Percentiles rank a stretch among this genome's conserved stretches.
Conservation (phyloP, 139 green algal species). For the Penium margaritaceum region DNA sequence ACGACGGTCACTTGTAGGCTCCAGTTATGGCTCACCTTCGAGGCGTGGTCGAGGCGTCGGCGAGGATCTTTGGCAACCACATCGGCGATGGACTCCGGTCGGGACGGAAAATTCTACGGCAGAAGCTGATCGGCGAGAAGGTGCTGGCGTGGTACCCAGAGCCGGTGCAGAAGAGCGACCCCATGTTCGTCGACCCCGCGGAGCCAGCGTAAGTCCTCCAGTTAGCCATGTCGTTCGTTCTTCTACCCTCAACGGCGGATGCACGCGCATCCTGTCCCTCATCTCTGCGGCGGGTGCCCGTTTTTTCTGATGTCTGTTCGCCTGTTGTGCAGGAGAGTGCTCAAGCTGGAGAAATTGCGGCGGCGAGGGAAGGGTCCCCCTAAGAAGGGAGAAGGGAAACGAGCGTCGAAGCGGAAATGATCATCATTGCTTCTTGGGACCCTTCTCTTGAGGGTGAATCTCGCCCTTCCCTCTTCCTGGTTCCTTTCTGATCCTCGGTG, state of each 20-base stretch:
- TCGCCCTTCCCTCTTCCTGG: no score
- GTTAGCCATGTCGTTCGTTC: no score
- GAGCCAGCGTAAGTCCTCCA: constrained; percentile 53
- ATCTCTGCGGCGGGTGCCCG: neutral
- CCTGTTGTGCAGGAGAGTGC: constrained; percentile 34
- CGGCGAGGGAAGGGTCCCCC: constrained; percentile 43
- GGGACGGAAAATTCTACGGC: constrained; percentile 59
- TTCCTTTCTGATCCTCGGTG: no score
- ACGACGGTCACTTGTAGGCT: no score
- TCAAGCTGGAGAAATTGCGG: constrained; percentile 42
- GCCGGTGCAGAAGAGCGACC: constrained; percentile 47
- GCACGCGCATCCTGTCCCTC: no score
- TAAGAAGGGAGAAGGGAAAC: constrained; percentile 49
- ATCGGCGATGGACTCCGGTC: constrained; percentile 61
- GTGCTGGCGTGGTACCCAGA: constrained; percentile 55
- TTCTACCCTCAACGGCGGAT: neutral
- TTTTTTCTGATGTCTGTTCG: neutral
- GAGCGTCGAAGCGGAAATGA: constrained; percentile 43
- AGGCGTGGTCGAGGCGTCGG: constrained; percentile 49
- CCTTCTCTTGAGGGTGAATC: no score
- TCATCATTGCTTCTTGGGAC: no score
- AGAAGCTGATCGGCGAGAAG: constrained; percentile 49
- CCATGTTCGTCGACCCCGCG: constrained; percentile 52
- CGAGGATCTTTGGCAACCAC: constrained; percentile 61
- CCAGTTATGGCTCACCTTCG: constrained; percentile 34